Conservation (phyloP, 805 yeast genomes). For the Grigorovia yakushimaensis region DNA sequence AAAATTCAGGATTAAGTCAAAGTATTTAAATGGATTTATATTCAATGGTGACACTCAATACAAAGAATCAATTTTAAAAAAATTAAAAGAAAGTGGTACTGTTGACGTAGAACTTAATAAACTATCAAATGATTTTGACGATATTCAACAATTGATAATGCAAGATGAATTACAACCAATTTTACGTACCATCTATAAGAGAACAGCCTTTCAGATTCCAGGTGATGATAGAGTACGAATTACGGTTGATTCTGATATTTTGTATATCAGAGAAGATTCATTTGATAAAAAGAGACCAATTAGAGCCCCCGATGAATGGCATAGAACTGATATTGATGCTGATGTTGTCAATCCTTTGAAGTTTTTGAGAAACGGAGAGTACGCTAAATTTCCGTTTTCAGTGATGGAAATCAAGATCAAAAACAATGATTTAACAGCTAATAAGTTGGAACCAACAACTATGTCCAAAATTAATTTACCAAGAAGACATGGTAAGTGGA, state of each 20-base stretch:
- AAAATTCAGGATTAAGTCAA: constrained; percentile 65
- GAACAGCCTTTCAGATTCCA: constrained; percentile 97
- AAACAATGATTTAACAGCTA: constrained; percentile 30
- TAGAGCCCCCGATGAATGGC: constrained; percentile 86
- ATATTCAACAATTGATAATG: constrained; percentile 51
- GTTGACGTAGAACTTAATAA: constrained; percentile 42
- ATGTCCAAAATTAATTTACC: constrained; percentile 27
- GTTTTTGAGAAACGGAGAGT: constrained; percentile 78
- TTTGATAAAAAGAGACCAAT: constrained; percentile 79
- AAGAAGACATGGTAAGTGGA: constrained; percentile 59
- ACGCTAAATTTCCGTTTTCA: constrained; percentile 68
- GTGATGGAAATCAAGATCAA: constrained; percentile 79
- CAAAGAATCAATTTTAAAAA: constrained; percentile 45
- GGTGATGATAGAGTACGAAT: constrained; percentile 91
- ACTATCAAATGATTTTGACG: constrained; percentile 45
- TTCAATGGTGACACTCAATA: constrained; percentile 36
- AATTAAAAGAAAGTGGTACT: constrained; percentile 54
- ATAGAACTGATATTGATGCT: constrained; percentile 82
- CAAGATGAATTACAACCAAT: constrained; percentile 72
- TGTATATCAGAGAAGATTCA: constrained; percentile 83
- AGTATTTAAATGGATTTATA: constrained; percentile 67
- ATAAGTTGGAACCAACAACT: constrained; percentile 24
- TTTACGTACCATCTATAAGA: constrained; percentile 73
- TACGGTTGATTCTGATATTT: constrained; percentile 79
- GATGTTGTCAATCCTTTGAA: constrained; percentile 58